phyloP scores from a whole-genome alignment of 2,329 filamentous ascomycete species.

The Ophiostoma novo-ulmi region DNA sequence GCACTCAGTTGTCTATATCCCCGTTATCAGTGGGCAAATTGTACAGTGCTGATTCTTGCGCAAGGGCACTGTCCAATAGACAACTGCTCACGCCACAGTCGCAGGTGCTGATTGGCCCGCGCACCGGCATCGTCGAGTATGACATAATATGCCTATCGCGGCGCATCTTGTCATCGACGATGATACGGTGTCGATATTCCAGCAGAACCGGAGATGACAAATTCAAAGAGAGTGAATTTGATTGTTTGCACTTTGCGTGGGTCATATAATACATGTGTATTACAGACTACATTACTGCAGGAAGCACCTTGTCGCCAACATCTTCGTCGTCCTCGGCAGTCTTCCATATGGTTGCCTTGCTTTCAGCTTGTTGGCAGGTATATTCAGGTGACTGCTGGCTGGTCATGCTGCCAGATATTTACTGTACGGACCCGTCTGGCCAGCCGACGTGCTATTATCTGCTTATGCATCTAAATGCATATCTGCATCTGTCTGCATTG shows the following conservation, averaged over 20 bases:
- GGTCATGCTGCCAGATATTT: neutral
- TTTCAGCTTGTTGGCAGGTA: neutral
- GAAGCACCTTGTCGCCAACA: neutral
- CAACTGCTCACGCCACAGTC: conserved; percentile 1
- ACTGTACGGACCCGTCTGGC: neutral
- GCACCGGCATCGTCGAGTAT: neutral
- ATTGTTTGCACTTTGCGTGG: too few species aligned
- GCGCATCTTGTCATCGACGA: neutral
- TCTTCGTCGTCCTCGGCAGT: neutral
- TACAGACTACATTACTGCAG: neutral
- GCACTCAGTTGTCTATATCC: neutral
- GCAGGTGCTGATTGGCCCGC: neutral
- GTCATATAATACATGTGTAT: too few species aligned
- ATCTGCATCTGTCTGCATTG: neutral
- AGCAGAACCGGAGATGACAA: neutral
- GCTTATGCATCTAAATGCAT: conserved; percentile 7
- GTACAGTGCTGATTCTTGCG: neutral
- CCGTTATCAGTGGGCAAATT: neutral
- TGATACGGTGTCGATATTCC: neutral
- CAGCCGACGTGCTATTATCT: neutral
- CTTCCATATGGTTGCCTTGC: conserved; percentile 1
- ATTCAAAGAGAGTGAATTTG: too few species aligned
- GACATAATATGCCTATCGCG: conserved; percentile 9
- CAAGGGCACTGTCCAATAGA: neutral
- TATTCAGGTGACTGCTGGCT: neutral